Evolutionary conservation across 2,329 filamentous ascomycete species (phyloP).

Genomic region (Penicillium nordicum): DNA sequence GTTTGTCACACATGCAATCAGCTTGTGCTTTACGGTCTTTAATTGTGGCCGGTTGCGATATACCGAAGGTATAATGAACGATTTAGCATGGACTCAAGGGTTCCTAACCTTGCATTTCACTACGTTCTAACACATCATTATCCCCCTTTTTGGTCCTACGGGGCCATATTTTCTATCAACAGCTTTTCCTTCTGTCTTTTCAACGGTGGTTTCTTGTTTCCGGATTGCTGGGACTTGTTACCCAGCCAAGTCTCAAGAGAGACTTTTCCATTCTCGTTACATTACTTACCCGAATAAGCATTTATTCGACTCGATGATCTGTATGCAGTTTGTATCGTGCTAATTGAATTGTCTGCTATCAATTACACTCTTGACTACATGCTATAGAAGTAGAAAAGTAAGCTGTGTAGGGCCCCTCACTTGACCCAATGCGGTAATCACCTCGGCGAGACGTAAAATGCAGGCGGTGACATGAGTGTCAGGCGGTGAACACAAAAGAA

Average conservation of each 20-base stretch:
- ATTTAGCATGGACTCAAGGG: slow-evolving; percentile 1
- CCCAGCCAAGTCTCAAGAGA: slow-evolving; percentile 5
- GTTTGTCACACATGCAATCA: background rate
- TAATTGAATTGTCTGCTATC: slow-evolving; percentile 7
- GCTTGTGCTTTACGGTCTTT: background rate
- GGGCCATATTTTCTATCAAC: slow-evolving; percentile 18
- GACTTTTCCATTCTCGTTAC: slow-evolving; percentile 12
- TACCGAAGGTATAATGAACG: slow-evolving; percentile 4
- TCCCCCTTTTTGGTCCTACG: slow-evolving; percentile 19
- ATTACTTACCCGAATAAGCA: slow-evolving; percentile 10
- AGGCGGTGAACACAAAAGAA: slow-evolving; percentile 7
- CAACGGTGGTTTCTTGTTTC: slow-evolving; percentile 18
- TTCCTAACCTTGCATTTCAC: slow-evolving; percentile 10
- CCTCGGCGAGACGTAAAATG: slow-evolving; percentile 9
- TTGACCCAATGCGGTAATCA: slow-evolving; percentile 9
- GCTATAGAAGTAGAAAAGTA: background rate
- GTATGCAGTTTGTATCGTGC: slow-evolving; percentile 11
- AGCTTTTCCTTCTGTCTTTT: slow-evolving; percentile 13
- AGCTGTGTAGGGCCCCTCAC: background rate
- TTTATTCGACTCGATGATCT: slow-evolving; percentile 11
- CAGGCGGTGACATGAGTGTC: slow-evolving; percentile 5
- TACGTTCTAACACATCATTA: slow-evolving; percentile 17
- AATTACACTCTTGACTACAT: background rate
- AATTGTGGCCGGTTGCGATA: slow-evolving; percentile 5
- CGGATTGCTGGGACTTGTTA: slow-evolving; percentile 21